Evolutionary conservation across 257 asterid genomes (phyloP).

Genomic region (Haberlea rhodopensis): DNA sequence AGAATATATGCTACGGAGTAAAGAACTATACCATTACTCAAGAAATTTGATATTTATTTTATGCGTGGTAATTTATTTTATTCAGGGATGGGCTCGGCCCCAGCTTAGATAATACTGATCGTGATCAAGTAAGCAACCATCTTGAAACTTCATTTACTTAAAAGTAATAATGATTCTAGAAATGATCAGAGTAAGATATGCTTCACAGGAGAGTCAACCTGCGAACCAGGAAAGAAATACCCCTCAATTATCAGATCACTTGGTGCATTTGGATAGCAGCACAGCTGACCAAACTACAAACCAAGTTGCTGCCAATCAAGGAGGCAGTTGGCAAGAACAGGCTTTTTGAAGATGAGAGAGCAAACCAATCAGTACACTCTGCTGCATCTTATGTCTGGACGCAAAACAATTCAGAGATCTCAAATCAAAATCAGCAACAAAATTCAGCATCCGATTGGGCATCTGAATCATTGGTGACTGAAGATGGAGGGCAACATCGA

Average conservation of each 20-base stretch:
- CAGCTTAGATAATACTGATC: conserved; percentile 69
- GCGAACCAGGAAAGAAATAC: conserved; percentile 45
- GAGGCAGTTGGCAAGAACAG: conserved; percentile 30
- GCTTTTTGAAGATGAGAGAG: conserved; percentile 31
- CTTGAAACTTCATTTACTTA: conserved; percentile 45
- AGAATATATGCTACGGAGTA: too few species aligned
- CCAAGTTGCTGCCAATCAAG: conserved; percentile 26
- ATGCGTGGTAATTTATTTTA: conserved; percentile 24
- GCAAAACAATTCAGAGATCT: conserved; percentile 35
- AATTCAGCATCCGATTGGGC: conserved; percentile 49
- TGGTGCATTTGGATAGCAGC: too few species aligned
- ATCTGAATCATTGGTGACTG: conserved; percentile 42
- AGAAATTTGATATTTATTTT: too few species aligned
- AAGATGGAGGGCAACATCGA: conserved; percentile 42
- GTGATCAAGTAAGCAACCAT: conserved; percentile 72
- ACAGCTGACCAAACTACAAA: too few species aligned
- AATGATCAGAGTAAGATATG: conserved; percentile 45
- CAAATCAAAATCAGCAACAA: conserved; percentile 45
- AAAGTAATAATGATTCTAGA: conserved; percentile 43
- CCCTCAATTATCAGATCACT: conserved; percentile 42
- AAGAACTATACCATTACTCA: too few species aligned
- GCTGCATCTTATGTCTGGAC: conserved; percentile 41
- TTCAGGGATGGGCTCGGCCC: conserved; percentile 86
- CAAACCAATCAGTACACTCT: conserved; percentile 28
- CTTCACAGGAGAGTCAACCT: conserved; percentile 46